Base-by-base conservation (phyloP, 2,329 filamentous ascomycete species). In the Aspergillus sp. region DNA sequence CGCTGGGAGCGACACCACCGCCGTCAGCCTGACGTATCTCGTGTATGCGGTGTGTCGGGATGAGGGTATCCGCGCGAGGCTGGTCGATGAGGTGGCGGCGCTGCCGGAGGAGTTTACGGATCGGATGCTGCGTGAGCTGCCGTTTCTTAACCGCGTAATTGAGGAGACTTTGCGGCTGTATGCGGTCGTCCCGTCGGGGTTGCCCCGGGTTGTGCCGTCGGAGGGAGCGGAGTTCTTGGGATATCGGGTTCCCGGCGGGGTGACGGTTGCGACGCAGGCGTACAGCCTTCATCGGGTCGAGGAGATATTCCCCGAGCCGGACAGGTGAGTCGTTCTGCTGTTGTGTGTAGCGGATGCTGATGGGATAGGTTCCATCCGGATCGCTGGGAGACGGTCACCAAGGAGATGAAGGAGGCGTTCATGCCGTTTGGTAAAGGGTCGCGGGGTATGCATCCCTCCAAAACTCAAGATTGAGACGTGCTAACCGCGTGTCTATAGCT, bases 351-450 rank as follows among this genome's bases (percentile, higher is more conserved):
- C 47, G 3, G 34, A 16, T 41, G 38, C 82, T 78, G 77, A 50
- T 19, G 67, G 58, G 13, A 43, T 25, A 61, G 55, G 1, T 69
- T 68, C 34, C 45, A 61, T 1, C 67, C 66, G 1, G 57, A 59
- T 14, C 56, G 66, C n/a, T 69, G 67, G 66, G 58, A 54, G 9
- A 40, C 25, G 0, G 56, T 59, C 0, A 68, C 57, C 0, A 61
- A 62, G 36, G 72, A 74, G 36, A 76, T 79, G 63, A 78, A 81
- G 48, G 76, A 80, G 2, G 81, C 81, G 14, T 88, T 86, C 58
- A 84, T 85, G 75, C 85, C 86, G 0, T 89, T 89, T 65, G 84
- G 86, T 1, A 86, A 82, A 16, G 87, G 87, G 0, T 83, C 86
- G 0, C 75, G 86, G 20, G 86, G 66, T 68, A 53, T 56, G 66